Evolutionary conservation across 148 eudicot species (phyloP).

Genomic region (Camellia lanceoleosa): DNA sequence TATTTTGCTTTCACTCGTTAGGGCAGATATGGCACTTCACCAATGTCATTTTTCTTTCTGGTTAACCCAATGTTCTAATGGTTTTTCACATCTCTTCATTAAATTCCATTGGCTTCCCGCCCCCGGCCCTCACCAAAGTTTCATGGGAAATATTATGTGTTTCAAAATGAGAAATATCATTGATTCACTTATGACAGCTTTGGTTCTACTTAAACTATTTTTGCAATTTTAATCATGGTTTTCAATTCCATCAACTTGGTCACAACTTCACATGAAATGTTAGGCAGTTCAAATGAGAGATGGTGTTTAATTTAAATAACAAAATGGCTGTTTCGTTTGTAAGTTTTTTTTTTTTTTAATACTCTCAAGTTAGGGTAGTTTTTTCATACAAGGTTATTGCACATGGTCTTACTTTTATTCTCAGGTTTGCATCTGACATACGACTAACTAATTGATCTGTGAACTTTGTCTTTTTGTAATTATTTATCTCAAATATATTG

Average conservation of each 20-base stretch:
- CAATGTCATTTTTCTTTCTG: background rate
- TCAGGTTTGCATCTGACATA: background rate
- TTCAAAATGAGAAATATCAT: background rate
- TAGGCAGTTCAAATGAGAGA: background rate
- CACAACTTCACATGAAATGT: background rate
- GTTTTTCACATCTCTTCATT: background rate
- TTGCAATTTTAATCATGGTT: background rate
- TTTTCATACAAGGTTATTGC: background rate
- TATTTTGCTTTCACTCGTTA: too few species aligned
- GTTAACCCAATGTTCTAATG: background rate
- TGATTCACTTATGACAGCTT: background rate
- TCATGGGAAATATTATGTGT: background rate
- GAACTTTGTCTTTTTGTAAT: background rate
- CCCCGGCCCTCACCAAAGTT: background rate
- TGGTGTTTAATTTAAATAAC: background rate
- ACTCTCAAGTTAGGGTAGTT: background rate
- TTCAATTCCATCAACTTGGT: background rate
- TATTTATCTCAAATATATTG: slow-evolving; percentile 9
- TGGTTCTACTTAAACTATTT: background rate
- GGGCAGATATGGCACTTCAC: background rate
- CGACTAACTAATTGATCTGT: background rate
- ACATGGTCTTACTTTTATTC: background rate
- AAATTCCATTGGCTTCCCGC: background rate
- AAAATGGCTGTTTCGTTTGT: background rate
- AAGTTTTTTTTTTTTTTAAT: background rate